Percentiles rank a stretch among this genome's conserved stretches.
These are phyloP conservation scores for Tetrastigma voinierianum DNA, from an alignment of 164 flowering plant species.

Conservation along the genomic window DNA sequence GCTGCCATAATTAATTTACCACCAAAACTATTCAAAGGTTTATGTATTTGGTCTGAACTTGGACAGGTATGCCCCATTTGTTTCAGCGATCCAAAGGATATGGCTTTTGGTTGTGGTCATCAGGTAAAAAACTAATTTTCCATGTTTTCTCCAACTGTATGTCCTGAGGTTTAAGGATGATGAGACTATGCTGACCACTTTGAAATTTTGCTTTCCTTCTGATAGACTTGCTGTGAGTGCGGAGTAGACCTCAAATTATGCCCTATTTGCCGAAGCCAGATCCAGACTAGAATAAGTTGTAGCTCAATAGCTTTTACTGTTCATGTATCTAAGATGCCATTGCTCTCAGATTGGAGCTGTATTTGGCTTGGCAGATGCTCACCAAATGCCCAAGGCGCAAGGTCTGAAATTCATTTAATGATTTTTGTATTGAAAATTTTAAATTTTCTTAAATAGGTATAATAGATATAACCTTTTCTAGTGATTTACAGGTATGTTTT, in stretches of 20 bases:
- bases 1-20: neutral
- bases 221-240: conserved; percentile 53
- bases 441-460: no score
- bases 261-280: conserved; percentile 45
- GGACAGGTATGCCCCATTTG: conserved; percentile 45
- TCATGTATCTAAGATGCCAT: no score
- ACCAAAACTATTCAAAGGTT: conserved; percentile 3
- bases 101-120: conserved; percentile 60
- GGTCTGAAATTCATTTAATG: no score
- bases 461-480: no score
- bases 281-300: conserved; percentile 46
- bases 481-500: no score
- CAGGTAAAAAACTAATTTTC: conserved; percentile 30
- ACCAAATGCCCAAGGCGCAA: no score
- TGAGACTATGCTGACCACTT: neutral
- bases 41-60: neutral
- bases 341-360: no score
- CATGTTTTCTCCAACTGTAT: neutral
- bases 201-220: neutral
- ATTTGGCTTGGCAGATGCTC: no score
- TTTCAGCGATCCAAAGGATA: conserved; percentile 35
- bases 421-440: no score
- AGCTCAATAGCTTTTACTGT: conserved; percentile 10
- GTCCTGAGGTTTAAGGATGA: neutral
- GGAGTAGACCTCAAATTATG: conserved; percentile 37